Conservation (phyloP, 805 yeast genomes). For the Saturnispora gosingensis region DNA sequence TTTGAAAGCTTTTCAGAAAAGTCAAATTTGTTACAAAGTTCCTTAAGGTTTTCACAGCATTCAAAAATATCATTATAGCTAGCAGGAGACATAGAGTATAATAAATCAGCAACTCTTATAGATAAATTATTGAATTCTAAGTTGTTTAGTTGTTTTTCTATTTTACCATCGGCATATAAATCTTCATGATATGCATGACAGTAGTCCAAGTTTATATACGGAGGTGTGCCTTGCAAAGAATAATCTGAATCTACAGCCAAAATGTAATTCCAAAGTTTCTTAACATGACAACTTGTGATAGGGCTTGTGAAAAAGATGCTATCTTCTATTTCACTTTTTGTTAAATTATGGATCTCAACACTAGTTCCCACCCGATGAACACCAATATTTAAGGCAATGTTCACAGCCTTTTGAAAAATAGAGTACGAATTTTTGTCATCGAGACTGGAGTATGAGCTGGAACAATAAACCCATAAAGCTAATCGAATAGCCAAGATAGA, state of each 20-base stretch:
- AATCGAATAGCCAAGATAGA: slow-evolving; percentile 6
- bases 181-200: slow-evolving; percentile 9
- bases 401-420: slow-evolving; percentile 6
- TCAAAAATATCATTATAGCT: not conserved
- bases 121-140: not conserved
- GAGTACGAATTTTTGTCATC: slow-evolving; percentile 8
- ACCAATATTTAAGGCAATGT: slow-evolving; percentile 1
- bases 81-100: not conserved
- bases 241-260: slow-evolving; percentile 10
- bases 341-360: not conserved
- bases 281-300: slow-evolving; percentile 4
- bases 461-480: slow-evolving; percentile 2
- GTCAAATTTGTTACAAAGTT: not conserved
- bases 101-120: not conserved
- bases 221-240: slow-evolving; percentile 8
- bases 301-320: slow-evolving; percentile 6
- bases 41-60: not conserved
- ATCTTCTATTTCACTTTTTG: not conserved
- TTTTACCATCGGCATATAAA: not conserved
- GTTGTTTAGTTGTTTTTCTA: not conserved
- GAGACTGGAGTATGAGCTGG: not conserved
- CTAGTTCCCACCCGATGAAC: not conserved
- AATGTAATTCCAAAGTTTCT: slow-evolving; percentile 15
- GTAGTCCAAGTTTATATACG: slow-evolving; percentile 11
- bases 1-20: not conserved